Conservation (phyloP, 106 monocot species). For the Xerophyta viscosa region DNA sequence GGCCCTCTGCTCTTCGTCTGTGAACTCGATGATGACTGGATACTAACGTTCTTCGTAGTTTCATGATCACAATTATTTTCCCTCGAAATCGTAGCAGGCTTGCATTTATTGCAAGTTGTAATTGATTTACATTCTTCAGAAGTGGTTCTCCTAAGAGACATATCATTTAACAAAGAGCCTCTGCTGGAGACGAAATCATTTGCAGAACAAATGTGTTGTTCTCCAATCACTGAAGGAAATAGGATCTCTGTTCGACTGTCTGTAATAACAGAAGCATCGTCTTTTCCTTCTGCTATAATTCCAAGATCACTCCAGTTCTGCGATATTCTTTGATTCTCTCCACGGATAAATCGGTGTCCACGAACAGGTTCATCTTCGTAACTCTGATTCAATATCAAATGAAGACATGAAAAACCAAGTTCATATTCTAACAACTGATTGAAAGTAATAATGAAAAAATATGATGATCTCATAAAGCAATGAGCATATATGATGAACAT, state of each 20-base stretch:
- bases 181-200: constrained; percentile 24
- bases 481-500: no score
- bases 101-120: constrained; percentile 41
- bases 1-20: constrained; percentile 32
- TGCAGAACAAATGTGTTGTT: constrained; percentile 16
- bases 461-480: no score
- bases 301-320: constrained; percentile 38
- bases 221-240: constrained; percentile 26
- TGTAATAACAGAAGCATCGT: constrained; percentile 17
- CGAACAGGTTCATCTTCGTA: constrained; percentile 59
- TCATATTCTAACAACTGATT: no score
- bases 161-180: constrained; percentile 18
- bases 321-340: constrained; percentile 44
- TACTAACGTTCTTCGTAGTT: constrained; percentile 13
- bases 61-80: constrained; percentile 19
- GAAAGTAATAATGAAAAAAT: no score
- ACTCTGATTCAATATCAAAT: constrained; percentile 36
- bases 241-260: constrained; percentile 17
- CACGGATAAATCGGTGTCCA: constrained; percentile 30
- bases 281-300: constrained; percentile 33
- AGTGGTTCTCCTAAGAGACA: constrained; percentile 23
- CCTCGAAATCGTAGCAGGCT: constrained; percentile 38
- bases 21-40: constrained; percentile 3
- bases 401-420: background rate
- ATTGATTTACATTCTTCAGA: constrained; percentile 37